Base-by-base conservation (phyloP, 768 basidiomycete species). In the Collybia mongolica region DNA sequence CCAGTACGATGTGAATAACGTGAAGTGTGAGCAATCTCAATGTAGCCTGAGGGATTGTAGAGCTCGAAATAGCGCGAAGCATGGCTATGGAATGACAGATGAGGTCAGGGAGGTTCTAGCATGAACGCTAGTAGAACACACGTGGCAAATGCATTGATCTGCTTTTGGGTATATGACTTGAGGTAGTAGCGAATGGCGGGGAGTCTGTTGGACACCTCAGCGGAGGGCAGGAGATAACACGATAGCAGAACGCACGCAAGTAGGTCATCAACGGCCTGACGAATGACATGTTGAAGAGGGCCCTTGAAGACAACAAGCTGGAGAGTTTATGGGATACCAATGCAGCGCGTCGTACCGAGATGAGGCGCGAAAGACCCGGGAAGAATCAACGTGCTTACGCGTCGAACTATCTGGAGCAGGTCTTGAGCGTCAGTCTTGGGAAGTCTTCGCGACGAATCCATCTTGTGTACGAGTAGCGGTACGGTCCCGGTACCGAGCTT, bases 111-210 rank as follows among this genome's bases (percentile, higher is more conserved):
- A 60, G 56, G 63, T 51, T 53, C 56, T 56, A 58, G 44, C 55
- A 46, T 54, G 54, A 48, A 58, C 56, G 58, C 53, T 32, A 32
- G 32, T 32, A 32, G 43, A 58, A 84, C 90, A 71, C 80, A 93
- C 90, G 90, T 93, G 71, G 90, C 85, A 65, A 93, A 93, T 47
- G 90, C 90, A 72, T 93, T 92, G 65, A 91, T 83, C 74, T 93
- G 90, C 60, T 89, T 85, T 74, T 89, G 86, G 59, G 78, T 82
- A 67, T 88, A 89, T 58, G 70, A 69, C 64, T 81, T 82, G 66
- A 88, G 77, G 68, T 88, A 91, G 64, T 86, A 89, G 56, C 84
- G 84, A 65, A 93, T 82, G 57, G 88, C 71, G 51, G 79, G 71
- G 47, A 93, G 79, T 52, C 90, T 93, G 64, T 52, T 52, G 58